Percentiles rank a stretch among this genome's conserved stretches.
Evolutionary conservation across 352 stramenopile species (phyloP).

Genomic region (Pythium pyrilobum): DNA sequence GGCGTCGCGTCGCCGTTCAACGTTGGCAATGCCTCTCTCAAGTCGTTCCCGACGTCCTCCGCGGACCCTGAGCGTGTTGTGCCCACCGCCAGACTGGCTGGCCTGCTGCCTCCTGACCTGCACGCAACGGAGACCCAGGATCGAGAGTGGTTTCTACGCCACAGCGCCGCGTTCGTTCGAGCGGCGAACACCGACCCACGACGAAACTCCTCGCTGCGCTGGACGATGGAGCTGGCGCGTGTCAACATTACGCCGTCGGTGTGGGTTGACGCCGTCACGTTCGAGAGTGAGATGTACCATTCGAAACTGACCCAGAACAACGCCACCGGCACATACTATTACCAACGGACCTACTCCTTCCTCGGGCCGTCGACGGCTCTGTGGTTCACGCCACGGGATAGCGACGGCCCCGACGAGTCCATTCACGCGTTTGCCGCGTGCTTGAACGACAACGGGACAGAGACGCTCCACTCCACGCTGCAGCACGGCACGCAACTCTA

Average conservation of each 20-base stretch:
- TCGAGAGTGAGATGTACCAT: constrained; percentile 11
- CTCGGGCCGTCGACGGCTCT: constrained; percentile 8
- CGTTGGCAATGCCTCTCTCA: not conserved
- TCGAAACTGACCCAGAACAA: not conserved
- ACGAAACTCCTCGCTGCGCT: not conserved
- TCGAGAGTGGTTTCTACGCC: not conserved
- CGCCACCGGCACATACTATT: not conserved
- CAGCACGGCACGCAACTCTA: not conserved
- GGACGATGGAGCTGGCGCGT: constrained; percentile 8
- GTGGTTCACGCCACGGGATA: not conserved
- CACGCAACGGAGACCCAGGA: not conserved
- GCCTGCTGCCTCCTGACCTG: not conserved
- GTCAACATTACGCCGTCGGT: constrained; percentile 11
- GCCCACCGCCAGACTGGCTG: not conserved
- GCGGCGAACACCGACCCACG: not conserved
- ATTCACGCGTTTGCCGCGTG: constrained; percentile 15
- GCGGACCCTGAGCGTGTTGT: not conserved
- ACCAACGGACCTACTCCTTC: not conserved
- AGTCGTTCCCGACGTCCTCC: not conserved
- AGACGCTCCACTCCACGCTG: constrained; percentile 2
- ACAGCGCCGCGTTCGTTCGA: not conserved
- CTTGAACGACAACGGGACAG: constrained; percentile 4
- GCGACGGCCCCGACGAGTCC: not conserved
- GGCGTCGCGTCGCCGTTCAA: not conserved
- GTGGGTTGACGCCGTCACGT: constrained; percentile 16